Evolutionary conservation across 306 rosid genomes (phyloP), one percentile per base, ranked within the genome.

Genomic region (Dalbergia cultrata): DNA sequence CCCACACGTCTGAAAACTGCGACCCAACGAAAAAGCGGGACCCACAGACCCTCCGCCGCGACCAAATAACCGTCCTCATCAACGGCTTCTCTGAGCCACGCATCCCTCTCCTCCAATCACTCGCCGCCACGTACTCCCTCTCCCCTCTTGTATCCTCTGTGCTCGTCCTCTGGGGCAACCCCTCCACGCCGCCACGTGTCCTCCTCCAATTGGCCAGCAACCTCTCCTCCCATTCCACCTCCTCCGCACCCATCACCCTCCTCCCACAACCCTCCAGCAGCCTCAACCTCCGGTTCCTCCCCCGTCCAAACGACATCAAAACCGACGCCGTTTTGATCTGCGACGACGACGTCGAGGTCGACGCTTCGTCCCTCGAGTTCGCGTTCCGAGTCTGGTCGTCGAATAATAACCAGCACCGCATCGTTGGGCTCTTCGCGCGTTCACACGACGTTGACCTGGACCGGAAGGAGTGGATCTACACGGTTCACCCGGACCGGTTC

Each of bases 161-260:
- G 44, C 89, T 92, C 26, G 83, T 94, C 65, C 92, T 94, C 34
- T 94, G 98, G 98, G 97, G 97, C 66, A 91, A 94, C 82, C 97
- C 97, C 8, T 80, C 92, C 13, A 94, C 98, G 1, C 72, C 79
- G 70, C 73, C 67, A 76, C 62, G 54, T 53, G 74, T 82, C 74
- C 45, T 76, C 0, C 12, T 6, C 0, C 78, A 81, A 39, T 19
- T 92, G 68, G 83, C 90, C 9, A 86, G 9, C 26, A 91, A 92
- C 77, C 90, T 92, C 67, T 83, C 89, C 0, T 12, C 72, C 3
- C 13, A 6, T 18, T 72, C 72, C 65, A 67, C 92, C 5, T 68
- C 84, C 35, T 37, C 86, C 1, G 81, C 81, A 7, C 39, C 89
- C 34, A 86, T 92, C 77, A 67, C 87, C 31, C 17, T 94, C 1